phyloP scores from a whole-genome alignment of 1,139 yeast genomes.

The Scheffersomyces parashehatae region DNA sequence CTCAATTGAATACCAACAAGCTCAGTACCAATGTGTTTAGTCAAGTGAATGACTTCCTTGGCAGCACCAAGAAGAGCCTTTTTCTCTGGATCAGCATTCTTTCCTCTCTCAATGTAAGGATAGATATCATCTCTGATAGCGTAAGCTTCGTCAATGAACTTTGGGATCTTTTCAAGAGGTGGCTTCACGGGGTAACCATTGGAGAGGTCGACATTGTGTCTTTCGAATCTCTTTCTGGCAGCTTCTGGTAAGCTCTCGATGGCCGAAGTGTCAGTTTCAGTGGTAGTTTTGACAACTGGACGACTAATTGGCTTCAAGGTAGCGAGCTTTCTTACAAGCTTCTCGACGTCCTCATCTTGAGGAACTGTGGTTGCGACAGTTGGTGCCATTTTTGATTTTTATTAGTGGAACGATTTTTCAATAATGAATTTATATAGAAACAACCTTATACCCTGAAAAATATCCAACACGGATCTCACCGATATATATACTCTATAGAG shows the following conservation, averaged over 20 bases:
- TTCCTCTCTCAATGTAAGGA: conserved; percentile 17
- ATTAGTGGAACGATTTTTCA: background rate
- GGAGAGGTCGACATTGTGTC: conserved; percentile 17
- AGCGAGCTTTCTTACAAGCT: conserved; percentile 18
- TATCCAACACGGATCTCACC: too few species aligned
- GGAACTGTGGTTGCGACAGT: background rate
- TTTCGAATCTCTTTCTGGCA: conserved; percentile 35
- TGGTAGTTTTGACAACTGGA: background rate
- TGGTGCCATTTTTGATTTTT: background rate
- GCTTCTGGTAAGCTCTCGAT: conserved; percentile 30
- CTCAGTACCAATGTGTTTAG: conserved; percentile 20
- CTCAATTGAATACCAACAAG: conserved; percentile 18
- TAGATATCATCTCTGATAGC: conserved; percentile 14
- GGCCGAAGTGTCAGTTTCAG: background rate
- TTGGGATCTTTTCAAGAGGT: conserved; percentile 12
- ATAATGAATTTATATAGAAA: too few species aligned
- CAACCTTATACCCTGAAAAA: too few species aligned
- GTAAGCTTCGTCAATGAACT: conserved; percentile 17
- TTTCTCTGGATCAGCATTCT: conserved; percentile 20
- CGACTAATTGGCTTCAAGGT: conserved; percentile 20
- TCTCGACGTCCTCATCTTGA: conserved; percentile 12
- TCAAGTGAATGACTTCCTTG: conserved; percentile 16
- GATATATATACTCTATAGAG: too few species aligned
- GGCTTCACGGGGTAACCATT: conserved; percentile 17
- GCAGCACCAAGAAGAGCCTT: conserved; percentile 21